Base-by-base conservation (phyloP, 495 filamentous ascomycete genomes). In the Xylaria nigripes region DNA sequence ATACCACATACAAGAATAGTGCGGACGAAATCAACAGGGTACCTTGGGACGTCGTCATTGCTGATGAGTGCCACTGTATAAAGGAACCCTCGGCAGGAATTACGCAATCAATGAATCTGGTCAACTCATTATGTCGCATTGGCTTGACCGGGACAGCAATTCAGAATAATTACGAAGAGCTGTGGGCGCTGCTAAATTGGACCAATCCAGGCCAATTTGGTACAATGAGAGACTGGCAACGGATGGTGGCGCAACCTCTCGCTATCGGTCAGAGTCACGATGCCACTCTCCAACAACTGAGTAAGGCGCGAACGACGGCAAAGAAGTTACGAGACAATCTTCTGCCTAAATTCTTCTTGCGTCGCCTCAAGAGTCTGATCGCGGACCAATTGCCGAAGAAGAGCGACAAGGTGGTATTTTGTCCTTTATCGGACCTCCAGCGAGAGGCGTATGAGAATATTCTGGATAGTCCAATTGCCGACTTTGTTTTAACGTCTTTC, bases 141-240 rank as follows among this genome's bases (percentile, higher is more conserved):
- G 93, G 93, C 0, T 72, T 98, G 22, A 97, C 94, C 0, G 93
- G 93, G 6, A 98, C 93, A 5, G 94, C 94, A 8, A 96, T 98
- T 16, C 93, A 98, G 56, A 98, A 98, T 66, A 92, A 90, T 59
- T 98, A 98, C 65, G 89, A 96, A 62, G 94, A 98, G 68, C 79
- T 98, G 1, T 98, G 93, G 93, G 93, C 90, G 3, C 75, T 98
- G 3, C 72, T 98, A 12, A 96, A 97, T 69, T 98, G 93, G 93
- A 90, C 90, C 0, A 95, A 95, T 61, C 93, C 93, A 1, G 94
- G 93, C 0, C 73, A 78, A 32, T 84, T 96, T 56, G 93, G 93
- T 2, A 86, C 89, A 0, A 70, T 87, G 9, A 74, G 76, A 15
- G 82, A 84, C 18, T 98, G 93, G 93, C 86, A 81, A 60, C 73